Conservation (phyloP, 768 basidiomycete genomes). For the Suillus plorans region DNA sequence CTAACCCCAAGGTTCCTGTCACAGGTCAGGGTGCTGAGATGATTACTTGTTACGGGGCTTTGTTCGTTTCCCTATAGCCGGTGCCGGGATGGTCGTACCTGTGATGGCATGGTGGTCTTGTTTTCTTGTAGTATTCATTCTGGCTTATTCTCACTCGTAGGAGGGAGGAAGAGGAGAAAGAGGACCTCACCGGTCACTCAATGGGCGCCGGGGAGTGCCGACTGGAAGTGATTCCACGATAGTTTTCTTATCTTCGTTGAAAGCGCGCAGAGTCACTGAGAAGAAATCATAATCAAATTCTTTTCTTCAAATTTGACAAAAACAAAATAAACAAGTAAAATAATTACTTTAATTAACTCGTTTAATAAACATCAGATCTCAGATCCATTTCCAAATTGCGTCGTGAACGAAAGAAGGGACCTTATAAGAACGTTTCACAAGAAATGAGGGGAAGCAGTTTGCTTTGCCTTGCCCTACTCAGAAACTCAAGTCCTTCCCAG, state of each 20-base stretch:
- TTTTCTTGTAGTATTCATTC: too few species aligned
- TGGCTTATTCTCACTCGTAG: too few species aligned
- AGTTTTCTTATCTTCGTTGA: conserved; percentile 6
- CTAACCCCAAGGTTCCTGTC: conserved; percentile 4
- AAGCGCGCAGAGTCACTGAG: background rate
- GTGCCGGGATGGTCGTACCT: conserved; percentile 10
- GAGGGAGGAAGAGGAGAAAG: too few species aligned
- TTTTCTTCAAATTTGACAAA: conserved; percentile 7
- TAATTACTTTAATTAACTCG: conserved; percentile 25
- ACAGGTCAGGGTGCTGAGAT: conserved; percentile 3
- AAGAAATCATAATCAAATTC: conserved; percentile 4
- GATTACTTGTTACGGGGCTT: background rate
- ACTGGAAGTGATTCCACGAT: background rate
- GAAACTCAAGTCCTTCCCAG: conserved; percentile 9
- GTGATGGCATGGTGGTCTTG: too few species aligned
- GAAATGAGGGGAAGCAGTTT: conserved; percentile 3
- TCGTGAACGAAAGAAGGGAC: conserved; percentile 20
- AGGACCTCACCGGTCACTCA: conserved; percentile 12
- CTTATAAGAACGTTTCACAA: conserved; percentile 26
- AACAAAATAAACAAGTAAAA: conserved; percentile 9
- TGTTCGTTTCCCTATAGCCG: conserved; percentile 15
- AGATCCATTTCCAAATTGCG: conserved; percentile 11
- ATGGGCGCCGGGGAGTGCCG: conserved; percentile 6
- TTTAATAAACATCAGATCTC: conserved; percentile 29
- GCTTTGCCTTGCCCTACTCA: conserved; percentile 19